Conservation (phyloP, 2,329 filamentous ascomycete species). For the Penicillium sp. region DNA sequence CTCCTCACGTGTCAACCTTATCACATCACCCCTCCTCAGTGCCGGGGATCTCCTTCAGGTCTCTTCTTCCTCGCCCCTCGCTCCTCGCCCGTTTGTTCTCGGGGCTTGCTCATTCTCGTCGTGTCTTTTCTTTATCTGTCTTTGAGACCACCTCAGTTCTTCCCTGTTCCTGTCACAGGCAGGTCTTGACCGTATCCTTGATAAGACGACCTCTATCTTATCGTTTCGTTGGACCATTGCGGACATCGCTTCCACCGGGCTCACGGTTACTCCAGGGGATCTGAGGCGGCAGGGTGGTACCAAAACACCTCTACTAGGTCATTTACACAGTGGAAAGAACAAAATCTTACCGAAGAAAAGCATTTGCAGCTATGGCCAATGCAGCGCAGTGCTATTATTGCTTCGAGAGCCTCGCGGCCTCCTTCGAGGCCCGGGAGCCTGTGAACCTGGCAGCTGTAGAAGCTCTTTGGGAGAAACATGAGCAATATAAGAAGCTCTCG, state of each 20-base stretch:
- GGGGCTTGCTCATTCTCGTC: neutral
- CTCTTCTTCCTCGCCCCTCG: too few relatives aligned
- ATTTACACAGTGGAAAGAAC: neutral
- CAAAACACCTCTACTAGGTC: neutral
- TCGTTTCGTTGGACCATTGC: slow-evolving; percentile 8
- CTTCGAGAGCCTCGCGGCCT: slow-evolving; percentile 80
- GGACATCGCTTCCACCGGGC: slow-evolving; percentile 9
- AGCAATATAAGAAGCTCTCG: slow-evolving; percentile 41
- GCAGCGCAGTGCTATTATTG: slow-evolving; percentile 84
- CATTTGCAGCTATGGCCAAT: slow-evolving; percentile 66
- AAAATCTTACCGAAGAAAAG: neutral
- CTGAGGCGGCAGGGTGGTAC: slow-evolving; percentile 6
- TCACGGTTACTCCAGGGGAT: slow-evolving; percentile 8
- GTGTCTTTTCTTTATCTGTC: slow-evolving; percentile 1
- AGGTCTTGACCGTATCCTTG: slow-evolving; percentile 1
- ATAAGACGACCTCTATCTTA: slow-evolving; percentile 20
- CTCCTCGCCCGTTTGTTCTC: neutral
- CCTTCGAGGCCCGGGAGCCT: slow-evolving; percentile 67
- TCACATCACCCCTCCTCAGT: too few relatives aligned
- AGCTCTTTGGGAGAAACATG: slow-evolving; percentile 61
- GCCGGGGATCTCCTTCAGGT: too few relatives aligned
- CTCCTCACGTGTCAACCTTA: slow-evolving; percentile 5
- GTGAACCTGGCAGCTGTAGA: slow-evolving; percentile 68
- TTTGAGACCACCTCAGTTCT: slow-evolving; percentile 5
- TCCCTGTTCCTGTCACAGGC: neutral